Evolutionary conservation across 306 rosid genomes (phyloP).

Genomic region (Arachis stenosperma): DNA sequence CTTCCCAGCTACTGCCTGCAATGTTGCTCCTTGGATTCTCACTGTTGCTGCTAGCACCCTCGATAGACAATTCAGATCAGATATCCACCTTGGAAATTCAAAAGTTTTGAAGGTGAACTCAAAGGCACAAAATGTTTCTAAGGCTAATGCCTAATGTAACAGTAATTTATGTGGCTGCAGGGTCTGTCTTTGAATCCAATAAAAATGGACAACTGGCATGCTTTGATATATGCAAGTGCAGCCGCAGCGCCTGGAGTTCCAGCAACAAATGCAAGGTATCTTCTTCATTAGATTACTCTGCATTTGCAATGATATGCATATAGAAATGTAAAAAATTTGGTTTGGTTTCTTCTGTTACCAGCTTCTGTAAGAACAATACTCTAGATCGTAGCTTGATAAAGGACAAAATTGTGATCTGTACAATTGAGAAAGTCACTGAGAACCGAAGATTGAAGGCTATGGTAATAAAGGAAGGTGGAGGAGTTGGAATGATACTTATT

Average conservation of each 20-base stretch:
- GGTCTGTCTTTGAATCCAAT: constrained; percentile 70
- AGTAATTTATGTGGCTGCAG: constrained; percentile 43
- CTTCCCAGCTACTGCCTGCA: constrained; percentile 66
- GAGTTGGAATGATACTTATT: constrained; percentile 72
- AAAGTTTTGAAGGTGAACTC: constrained; percentile 61
- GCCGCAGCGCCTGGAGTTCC: constrained; percentile 61
- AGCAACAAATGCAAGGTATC: constrained; percentile 68
- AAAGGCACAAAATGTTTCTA: constrained; percentile 1
- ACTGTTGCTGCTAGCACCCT: constrained; percentile 75
- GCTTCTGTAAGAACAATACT: constrained; percentile 71
- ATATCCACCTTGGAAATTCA: constrained; percentile 61
- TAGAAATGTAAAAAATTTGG: not conserved
- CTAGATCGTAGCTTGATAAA: constrained; percentile 56
- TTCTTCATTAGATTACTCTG: constrained; percentile 6
- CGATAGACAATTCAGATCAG: constrained; percentile 65
- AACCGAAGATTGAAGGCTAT: constrained; percentile 45
- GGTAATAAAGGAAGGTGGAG: constrained; percentile 58
- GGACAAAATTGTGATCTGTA: constrained; percentile 68
- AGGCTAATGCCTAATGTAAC: not conserved
- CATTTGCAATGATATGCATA: not conserved
- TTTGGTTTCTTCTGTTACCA: constrained; percentile 38
- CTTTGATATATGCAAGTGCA: constrained; percentile 60
- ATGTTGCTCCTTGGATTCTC: constrained; percentile 82
- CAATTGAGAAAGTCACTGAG: constrained; percentile 51
- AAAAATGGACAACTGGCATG: constrained; percentile 47